Conservation (phyloP, 805 yeast genomes). For the Metschnikowia santaceciliae region DNA sequence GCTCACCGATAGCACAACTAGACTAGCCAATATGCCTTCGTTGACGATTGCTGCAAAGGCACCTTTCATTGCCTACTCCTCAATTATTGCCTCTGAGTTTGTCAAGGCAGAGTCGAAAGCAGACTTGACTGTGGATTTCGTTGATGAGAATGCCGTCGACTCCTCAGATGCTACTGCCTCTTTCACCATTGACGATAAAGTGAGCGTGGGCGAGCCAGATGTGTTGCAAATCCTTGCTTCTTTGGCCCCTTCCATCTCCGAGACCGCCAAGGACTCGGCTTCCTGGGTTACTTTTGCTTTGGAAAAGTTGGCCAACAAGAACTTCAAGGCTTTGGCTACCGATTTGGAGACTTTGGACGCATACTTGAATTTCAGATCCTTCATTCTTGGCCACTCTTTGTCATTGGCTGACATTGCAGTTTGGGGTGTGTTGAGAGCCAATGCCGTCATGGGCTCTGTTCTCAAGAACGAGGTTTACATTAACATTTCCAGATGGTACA, state of each 20-base stretch:
- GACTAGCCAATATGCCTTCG: conserved; percentile 30
- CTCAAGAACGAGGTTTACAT: conserved; percentile 79
- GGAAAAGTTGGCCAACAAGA: conserved; percentile 69
- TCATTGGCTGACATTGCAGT: conserved; percentile 80
- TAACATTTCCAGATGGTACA: conserved; percentile 93
- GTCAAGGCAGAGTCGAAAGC: conserved; percentile 50
- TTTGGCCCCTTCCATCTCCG: conserved; percentile 46
- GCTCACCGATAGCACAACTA: not conserved
- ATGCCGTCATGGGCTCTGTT: conserved; percentile 88
- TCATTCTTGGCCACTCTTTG: conserved; percentile 60
- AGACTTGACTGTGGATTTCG: conserved; percentile 56
- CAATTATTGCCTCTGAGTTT: conserved; percentile 72
- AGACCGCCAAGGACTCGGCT: conserved; percentile 16
- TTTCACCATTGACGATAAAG: conserved; percentile 41
- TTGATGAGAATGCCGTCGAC: conserved; percentile 65
- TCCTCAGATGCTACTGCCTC: conserved; percentile 43
- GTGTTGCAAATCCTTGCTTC: conserved; percentile 49
- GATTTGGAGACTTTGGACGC: conserved; percentile 78
- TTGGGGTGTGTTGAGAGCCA: conserved; percentile 93
- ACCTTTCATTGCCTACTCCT: conserved; percentile 73
- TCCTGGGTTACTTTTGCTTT: conserved; percentile 70
- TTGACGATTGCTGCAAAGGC: conserved; percentile 84
- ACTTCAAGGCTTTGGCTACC: conserved; percentile 78
- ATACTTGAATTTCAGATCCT: conserved; percentile 82
- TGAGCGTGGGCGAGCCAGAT: conserved; percentile 39